Base-by-base conservation (phyloP, 2,329 filamentous ascomycete genomes). In the Penicillium sp. region DNA sequence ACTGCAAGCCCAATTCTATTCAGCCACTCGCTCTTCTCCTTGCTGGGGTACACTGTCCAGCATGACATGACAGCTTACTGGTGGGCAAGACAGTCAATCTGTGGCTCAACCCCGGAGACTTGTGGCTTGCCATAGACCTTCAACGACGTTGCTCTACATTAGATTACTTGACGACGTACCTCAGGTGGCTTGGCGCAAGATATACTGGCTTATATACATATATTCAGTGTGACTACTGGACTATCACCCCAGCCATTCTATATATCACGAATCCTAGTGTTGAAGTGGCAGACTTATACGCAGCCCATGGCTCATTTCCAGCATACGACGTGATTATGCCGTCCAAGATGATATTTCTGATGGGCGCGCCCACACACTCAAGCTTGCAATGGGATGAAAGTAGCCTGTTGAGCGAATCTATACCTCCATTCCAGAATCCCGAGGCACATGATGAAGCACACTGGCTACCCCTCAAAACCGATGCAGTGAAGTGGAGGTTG, bases 341-440 rank as follows among this genome's bases (percentile, higher is more conserved):
- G 30, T 62, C 49, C 49, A 76, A 69, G 60, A 66, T 69, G 67
- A 82, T 86, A 57, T 81, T 86, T 63, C 75, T 88, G 59, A 81
- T 84, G 58, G 90, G 90, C 26, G 88, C 89, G n/a, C 90, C 90
- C 2, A 75, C 82, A 38, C 71, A 77, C 31, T 76, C 75, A 9
- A 75, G 79, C 26, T 79, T 92, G 23, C 75, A 82, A 46, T 91
- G 88, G 85, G 73, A 82, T 50, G 73, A 83, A 13, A 67, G 76
- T 1, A 69, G 73, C n/a, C 80, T 91, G 45, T 76, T 88, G 19
- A 70, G 81, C 7, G 71, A 73, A 13, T 85, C 84, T 61, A 70
- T 81, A 41, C 66, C 65, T 21, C 76, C 76, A 30, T 78, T 78
- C 35, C 57, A 68, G 15, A 58, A 56, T 26, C 30, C 59, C 13